Percentiles rank a stretch among this genome's conserved stretches.
These are phyloP conservation scores for Geotrichum phurueaensis DNA, from an alignment of 1,139 yeast species.

Conservation along the genomic window DNA sequence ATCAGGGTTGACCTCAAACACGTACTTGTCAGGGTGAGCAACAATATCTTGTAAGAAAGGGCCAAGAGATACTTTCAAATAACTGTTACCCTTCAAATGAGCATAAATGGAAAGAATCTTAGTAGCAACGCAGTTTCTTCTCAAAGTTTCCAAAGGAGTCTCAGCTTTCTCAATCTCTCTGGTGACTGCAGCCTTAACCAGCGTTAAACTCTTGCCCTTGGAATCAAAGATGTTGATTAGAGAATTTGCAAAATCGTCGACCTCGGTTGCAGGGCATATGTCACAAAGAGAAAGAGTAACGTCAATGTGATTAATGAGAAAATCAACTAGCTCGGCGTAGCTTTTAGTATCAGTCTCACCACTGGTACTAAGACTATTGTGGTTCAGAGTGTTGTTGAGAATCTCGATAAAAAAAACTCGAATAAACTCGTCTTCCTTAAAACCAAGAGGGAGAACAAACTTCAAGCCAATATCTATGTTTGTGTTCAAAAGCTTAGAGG, in stretches of 20 bases:
- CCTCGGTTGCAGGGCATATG: constrained; percentile 57
- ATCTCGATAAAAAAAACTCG: constrained; percentile 71
- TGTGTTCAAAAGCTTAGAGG: constrained; percentile 63
- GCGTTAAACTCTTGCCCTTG: constrained; percentile 47
- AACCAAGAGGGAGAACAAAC: constrained; percentile 73
- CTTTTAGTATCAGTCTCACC: constrained; percentile 33
- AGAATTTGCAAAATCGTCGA: constrained; percentile 68
- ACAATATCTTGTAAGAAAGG: constrained; percentile 53
- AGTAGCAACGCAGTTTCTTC: constrained; percentile 80
- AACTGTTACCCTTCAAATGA: constrained; percentile 56
- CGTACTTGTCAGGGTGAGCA: constrained; percentile 49
- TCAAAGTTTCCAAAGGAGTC: constrained; percentile 63
- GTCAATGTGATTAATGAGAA: constrained; percentile 20
- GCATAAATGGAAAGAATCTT: constrained; percentile 69
- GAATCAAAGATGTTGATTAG: constrained; percentile 58
- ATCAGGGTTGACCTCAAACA: constrained; percentile 47
- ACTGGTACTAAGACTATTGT: constrained; percentile 35
- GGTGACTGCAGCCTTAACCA: constrained; percentile 52
- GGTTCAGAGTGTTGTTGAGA: constrained; percentile 58
- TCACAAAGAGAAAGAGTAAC: constrained; percentile 29
- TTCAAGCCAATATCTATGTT: constrained; percentile 76
- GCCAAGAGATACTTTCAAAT: constrained; percentile 47
- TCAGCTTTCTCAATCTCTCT: constrained; percentile 58
- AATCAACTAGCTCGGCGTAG: constrained; percentile 32
- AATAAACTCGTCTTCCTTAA: constrained; percentile 58